A percentile compares a stretch with the other conserved stretches of the same genome.
Evolutionary conservation across 805 yeast genomes (phyloP).

Genomic region (Candida argentea): DNA sequence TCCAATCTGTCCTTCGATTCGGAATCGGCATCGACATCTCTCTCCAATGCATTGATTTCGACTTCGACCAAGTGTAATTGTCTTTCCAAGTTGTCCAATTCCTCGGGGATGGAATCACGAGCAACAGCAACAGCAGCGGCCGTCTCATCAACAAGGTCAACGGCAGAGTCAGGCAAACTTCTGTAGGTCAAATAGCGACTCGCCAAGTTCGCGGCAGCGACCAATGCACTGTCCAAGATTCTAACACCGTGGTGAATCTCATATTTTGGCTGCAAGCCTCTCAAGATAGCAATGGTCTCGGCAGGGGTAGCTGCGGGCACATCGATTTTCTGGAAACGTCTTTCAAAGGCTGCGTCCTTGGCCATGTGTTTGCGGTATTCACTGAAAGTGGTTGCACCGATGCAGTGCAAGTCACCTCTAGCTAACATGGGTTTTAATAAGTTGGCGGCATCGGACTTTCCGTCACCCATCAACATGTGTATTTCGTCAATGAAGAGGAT

Average conservation of each 20-base stretch:
- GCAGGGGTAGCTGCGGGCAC: constrained; percentile 88
- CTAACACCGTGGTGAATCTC: constrained; percentile 98
- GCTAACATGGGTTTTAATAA: constrained; percentile 95
- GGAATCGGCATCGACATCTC: constrained; percentile 80
- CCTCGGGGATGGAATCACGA: constrained; percentile 96
- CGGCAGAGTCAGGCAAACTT: constrained; percentile 94
- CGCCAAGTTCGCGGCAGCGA: constrained; percentile 89
- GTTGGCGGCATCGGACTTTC: constrained; percentile 95
- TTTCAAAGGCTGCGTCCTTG: constrained; percentile 97
- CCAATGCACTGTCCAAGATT: constrained; percentile 88
- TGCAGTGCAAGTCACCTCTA: constrained; percentile 91
- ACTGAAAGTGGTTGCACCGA: constrained; percentile 94
- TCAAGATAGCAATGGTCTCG: constrained; percentile 90
- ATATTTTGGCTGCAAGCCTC: constrained; percentile 92
- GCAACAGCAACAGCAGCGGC: constrained; percentile 97
- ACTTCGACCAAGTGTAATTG: constrained; percentile 86
- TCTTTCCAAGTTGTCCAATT: constrained; percentile 87
- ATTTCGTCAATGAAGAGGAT: constrained; percentile 93
- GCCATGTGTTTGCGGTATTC: constrained; percentile 90
- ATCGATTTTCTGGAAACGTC: constrained; percentile 96
- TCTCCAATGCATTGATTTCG: constrained; percentile 92
- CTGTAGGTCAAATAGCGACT: constrained; percentile 91
- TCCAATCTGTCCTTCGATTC: constrained; percentile 80
- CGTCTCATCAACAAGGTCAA: constrained; percentile 90
- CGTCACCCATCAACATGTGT: constrained; percentile 99